Evolutionary conservation across 352 stramenopile genomes (phyloP).

Genomic region (Ophiocytium majus): DNA sequence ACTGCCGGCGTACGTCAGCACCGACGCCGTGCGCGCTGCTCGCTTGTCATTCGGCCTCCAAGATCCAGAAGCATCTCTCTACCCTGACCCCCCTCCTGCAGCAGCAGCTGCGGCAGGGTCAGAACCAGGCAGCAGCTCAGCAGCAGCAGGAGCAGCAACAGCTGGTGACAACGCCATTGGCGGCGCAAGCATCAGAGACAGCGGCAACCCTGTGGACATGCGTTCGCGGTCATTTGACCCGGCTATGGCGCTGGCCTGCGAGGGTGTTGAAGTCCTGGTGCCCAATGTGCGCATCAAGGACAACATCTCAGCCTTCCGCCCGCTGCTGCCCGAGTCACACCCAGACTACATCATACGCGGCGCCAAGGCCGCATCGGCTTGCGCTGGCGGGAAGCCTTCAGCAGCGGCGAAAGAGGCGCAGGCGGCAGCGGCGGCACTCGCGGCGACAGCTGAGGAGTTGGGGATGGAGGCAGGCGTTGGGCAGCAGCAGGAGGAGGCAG

Average conservation of each 20-base stretch:
- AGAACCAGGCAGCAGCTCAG: no score
- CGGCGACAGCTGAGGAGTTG: not conserved
- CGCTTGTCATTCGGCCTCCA: not conserved
- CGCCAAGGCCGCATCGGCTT: not conserved
- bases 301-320: constrained; percentile 38
- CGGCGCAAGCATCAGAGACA: not conserved
- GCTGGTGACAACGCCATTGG: no score
- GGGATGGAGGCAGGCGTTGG: not conserved
- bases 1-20: constrained; percentile 28
- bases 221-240: not conserved
- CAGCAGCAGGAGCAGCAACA: no score
- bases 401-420: no score
- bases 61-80: constrained; percentile 3
- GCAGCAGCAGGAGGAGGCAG: no score
- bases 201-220: constrained; percentile 11
- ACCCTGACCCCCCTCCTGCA: not conserved
- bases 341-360: not conserved
- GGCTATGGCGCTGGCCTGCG: not conserved
- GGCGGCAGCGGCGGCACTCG: not conserved
- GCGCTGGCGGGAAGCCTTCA: no score
- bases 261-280: constrained; percentile 14
- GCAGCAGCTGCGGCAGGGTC: not conserved
- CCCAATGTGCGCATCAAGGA: constrained; percentile 39
- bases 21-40: constrained; percentile 18
- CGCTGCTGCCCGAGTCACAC: constrained; percentile 17